Conservation (phyloP, 768 basidiomycete genomes). For the Russula griseocarnosa region DNA sequence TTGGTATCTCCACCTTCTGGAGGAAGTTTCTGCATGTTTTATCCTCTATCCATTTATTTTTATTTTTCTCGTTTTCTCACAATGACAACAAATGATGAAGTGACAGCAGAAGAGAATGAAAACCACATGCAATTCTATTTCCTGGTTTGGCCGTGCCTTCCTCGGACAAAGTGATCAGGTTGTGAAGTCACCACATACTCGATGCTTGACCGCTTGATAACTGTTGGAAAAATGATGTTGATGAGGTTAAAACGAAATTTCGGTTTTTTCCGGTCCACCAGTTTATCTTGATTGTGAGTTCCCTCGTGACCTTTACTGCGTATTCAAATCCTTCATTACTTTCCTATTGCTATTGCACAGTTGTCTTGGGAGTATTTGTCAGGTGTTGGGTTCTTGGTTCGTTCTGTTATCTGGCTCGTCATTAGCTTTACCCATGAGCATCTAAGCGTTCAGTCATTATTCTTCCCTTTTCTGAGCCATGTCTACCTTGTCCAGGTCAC, state of each 20-base stretch:
- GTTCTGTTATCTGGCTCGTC: too few relatives aligned
- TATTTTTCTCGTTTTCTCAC: background rate
- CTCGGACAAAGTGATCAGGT: background rate
- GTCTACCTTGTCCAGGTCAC: background rate
- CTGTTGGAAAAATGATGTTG: background rate
- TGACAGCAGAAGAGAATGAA: background rate
- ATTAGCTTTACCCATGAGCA: background rate
- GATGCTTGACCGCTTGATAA: background rate
- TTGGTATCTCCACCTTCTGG: background rate
- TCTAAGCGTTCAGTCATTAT: background rate
- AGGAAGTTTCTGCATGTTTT: background rate
- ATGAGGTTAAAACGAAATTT: background rate
- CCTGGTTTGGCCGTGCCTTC: background rate
- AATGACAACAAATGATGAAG: too few relatives aligned
- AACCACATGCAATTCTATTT: background rate
- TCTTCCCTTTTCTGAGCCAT: background rate
- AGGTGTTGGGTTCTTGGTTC: background rate
- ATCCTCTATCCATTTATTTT: background rate
- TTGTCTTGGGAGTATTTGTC: background rate
- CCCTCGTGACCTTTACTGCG: background rate
- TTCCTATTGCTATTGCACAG: background rate
- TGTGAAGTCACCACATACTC: too few relatives aligned
- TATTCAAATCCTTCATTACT: background rate
- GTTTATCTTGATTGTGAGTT: slow-evolving; percentile 1
- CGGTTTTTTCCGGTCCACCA: background rate